Base-by-base conservation (phyloP, 108 stramenopile species). In the Pseudonitzschia multiseries region DNA sequence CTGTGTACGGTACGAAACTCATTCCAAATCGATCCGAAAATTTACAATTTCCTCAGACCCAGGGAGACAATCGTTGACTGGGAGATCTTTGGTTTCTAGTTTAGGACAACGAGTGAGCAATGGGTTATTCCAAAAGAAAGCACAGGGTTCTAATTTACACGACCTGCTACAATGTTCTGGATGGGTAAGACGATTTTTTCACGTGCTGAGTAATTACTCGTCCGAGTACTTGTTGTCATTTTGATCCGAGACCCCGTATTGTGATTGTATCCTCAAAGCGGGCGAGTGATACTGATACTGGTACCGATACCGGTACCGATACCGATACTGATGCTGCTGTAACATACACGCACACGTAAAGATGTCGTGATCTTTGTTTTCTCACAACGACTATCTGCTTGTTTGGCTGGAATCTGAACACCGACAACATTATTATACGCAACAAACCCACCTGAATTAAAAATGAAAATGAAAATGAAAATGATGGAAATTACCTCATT, bases 161-260 rank as follows among this genome's bases (percentile, higher is more conserved):
- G 31, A 85, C 84, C 3, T 88, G 87, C 42, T 88, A 88, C 72
- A 85, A 85, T 69, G 84, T 88, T 8, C 63, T 88, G 26, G 87
- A 88, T 60, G 87, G 87, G 85, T 86, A 70, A 79, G 85, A 83
- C 10, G 27, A 14, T 14, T 18, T 18, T 48, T 14, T 14, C 46
- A 3, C 46, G 46, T 48, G 1, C 13, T 18, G 14, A 18, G 42
- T 42, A 42, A 42, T 10, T 10, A 6, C 10, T 42, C 8, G 6
- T 48, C 46, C 13, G 46, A 48, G n/a, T n/a, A 48, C 14, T 48
- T 18, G 8, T 48, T 48, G n/a, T 10, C 46, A 10, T 48, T 48
- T 48, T 48, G 52, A 32, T 21, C 36, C 15, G 14, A 68, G 46
- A 2, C 36, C 36, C 36, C 4, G 36, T 36, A 5, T 36, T 18